Percentiles rank a stretch among this genome's conserved stretches.
phyloP scores from a whole-genome alignment of 805 yeast species.

The Pichia occidentalis region DNA sequence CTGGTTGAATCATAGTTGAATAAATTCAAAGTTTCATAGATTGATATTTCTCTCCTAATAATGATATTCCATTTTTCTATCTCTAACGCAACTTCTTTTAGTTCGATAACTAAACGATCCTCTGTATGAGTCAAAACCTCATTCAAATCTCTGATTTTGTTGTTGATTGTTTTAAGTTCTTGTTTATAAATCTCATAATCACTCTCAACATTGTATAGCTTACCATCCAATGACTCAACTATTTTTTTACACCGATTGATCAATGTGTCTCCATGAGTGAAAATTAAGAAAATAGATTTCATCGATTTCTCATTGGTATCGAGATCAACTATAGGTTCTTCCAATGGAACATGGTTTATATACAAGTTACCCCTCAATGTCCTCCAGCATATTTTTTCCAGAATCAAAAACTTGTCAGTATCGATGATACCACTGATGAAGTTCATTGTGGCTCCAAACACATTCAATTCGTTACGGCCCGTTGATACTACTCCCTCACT shows the following conservation, averaged over 20 bases:
- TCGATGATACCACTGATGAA: slow-evolving; percentile 78
- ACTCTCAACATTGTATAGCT: slow-evolving; percentile 52
- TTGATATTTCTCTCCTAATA: slow-evolving; percentile 73
- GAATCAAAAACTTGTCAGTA: slow-evolving; percentile 56
- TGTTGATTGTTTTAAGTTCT: slow-evolving; percentile 45
- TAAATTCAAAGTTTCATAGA: slow-evolving; percentile 69
- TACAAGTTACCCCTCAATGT: slow-evolving; percentile 86
- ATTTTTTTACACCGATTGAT: slow-evolving; percentile 66
- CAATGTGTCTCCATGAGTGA: slow-evolving; percentile 81
- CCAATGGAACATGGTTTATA: slow-evolving; percentile 68
- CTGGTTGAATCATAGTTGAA: slow-evolving; percentile 80
- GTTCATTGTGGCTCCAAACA: slow-evolving; percentile 32
- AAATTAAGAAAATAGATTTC: slow-evolving; percentile 80
- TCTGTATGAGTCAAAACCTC: slow-evolving; percentile 60
- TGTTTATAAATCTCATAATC: slow-evolving; percentile 35
- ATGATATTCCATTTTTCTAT: slow-evolving; percentile 67
- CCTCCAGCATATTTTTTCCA: slow-evolving; percentile 88
- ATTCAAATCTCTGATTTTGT: slow-evolving; percentile 32
- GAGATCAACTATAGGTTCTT: slow-evolving; percentile 57
- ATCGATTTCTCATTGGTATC: slow-evolving; percentile 46
- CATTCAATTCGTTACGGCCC: slow-evolving; percentile 32
- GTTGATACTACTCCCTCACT: slow-evolving; percentile 13
- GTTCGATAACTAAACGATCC: slow-evolving; percentile 67
- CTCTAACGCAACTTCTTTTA: slow-evolving; percentile 69
- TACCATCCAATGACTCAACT: slow-evolving; percentile 85